Conservation (phyloP, 768 basidiomycete genomes). For the Arthromyces matolae region DNA sequence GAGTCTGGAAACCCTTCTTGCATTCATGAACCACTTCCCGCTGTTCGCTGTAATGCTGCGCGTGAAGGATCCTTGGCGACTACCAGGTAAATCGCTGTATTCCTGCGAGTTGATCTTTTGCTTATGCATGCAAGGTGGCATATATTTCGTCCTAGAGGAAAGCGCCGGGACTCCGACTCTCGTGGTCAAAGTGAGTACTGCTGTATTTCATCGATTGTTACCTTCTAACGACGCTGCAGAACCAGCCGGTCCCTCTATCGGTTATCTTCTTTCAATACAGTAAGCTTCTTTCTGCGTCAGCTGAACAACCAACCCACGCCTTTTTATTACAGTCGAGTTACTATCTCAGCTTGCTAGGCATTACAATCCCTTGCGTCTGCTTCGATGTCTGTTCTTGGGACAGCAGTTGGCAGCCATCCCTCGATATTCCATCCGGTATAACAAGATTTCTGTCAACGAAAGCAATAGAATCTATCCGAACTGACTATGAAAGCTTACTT, state of each 20-base stretch:
- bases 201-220: background rate
- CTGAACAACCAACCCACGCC: background rate
- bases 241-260: conserved; percentile 47
- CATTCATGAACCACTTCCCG: conserved; percentile 90
- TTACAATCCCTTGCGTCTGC: conserved; percentile 56
- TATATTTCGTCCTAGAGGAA: conserved; percentile 29
- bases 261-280: conserved; percentile 60
- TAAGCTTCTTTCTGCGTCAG: conserved; percentile 20
- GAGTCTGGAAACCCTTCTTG: conserved; percentile 57
- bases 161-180: conserved; percentile 20
- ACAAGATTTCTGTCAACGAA: conserved; percentile 17
- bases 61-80: conserved; percentile 74
- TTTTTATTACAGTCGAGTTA: conserved; percentile 36
- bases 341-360: conserved; percentile 48
- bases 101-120: background rate
- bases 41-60: conserved; percentile 84
- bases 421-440: conserved; percentile 35
- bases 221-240: too few species aligned
- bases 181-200: conserved; percentile 28
- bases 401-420: conserved; percentile 49
- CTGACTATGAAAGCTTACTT: too few species aligned
- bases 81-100: conserved; percentile 58
- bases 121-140: conserved; percentile 24
- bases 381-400: conserved; percentile 46
- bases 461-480: background rate